A percentile compares a stretch with the other conserved stretches of the same genome.
phyloP scores from a whole-genome alignment of 2,329 filamentous ascomycete species.

The Colletotrichum gigasporum region DNA sequence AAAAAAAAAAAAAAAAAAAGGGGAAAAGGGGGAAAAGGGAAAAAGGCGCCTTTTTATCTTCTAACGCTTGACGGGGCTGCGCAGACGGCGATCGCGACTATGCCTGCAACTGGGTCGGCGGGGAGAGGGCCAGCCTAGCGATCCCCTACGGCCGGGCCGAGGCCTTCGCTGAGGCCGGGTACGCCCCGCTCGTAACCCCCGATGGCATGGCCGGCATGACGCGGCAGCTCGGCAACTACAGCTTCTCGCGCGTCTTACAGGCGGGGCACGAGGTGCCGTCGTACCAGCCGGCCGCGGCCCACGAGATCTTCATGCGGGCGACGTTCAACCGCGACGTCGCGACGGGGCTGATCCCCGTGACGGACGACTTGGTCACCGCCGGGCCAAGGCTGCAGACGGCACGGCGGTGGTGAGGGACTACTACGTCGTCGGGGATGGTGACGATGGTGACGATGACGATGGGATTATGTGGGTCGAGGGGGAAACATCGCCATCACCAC shows the following conservation, averaged over 20 bases:
- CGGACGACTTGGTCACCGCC: constrained; percentile 38
- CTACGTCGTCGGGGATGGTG: constrained; percentile 37
- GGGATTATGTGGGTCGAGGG: background rate
- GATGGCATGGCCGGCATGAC: constrained; percentile 73
- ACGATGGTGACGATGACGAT: constrained; percentile 10
- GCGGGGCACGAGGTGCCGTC: constrained; percentile 65
- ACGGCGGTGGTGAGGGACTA: constrained; percentile 58
- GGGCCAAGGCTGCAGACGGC: constrained; percentile 56
- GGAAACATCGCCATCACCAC: too few relatives aligned
- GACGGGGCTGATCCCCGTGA: constrained; percentile 58
- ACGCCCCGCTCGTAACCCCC: constrained; percentile 71
- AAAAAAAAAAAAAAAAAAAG: too few relatives aligned
- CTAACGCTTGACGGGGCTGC: background rate
- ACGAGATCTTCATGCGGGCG: constrained; percentile 62
- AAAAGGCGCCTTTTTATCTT: background rate
- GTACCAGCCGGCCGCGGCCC: constrained; percentile 59
- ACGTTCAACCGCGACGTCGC: constrained; percentile 60
- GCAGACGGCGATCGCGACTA: constrained; percentile 55
- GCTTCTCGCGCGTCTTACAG: constrained; percentile 67
- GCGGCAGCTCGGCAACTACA: constrained; percentile 74
- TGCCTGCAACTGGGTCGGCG: constrained; percentile 66
- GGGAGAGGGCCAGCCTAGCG: constrained; percentile 68
- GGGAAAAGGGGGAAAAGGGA: too few relatives aligned
- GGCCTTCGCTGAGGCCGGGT: constrained; percentile 68
- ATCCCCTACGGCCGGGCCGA: constrained; percentile 51